Percentiles rank a stretch among this genome's conserved stretches.
phyloP scores from a whole-genome alignment of 2,329 filamentous ascomycete species.

The Alternaria sp. region DNA sequence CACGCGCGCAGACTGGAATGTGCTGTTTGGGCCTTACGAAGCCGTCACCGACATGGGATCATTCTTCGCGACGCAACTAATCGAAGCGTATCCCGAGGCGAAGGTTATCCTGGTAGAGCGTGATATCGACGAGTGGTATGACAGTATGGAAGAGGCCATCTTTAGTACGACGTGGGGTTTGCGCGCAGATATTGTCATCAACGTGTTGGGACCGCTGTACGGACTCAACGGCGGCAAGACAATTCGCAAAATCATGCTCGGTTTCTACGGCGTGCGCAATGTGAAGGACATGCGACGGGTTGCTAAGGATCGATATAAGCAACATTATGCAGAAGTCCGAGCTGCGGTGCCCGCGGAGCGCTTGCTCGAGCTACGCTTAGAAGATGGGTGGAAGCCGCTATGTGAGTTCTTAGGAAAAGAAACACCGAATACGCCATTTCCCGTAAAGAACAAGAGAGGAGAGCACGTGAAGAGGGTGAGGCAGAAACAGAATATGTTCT shows the following conservation, averaged over 20 bases:
- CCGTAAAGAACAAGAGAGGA: conserved; percentile 19
- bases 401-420: conserved; percentile 35
- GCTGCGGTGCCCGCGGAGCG: conserved; percentile 29
- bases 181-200: conserved; percentile 11
- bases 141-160: conserved; percentile 27
- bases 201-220: conserved; percentile 3
- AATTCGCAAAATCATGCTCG: conserved; percentile 15
- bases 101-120: conserved; percentile 38
- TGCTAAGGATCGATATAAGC: conserved; percentile 19
- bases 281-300: conserved; percentile 9
- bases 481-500: conserved; percentile 13
- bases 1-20: conserved; percentile 54
- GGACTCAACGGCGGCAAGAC: conserved; percentile 8
- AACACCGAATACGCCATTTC: conserved; percentile 26
- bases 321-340: conserved; percentile 19
- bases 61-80: conserved; percentile 30
- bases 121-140: conserved; percentile 32
- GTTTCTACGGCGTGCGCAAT: conserved; percentile 3
- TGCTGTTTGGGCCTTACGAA: conserved; percentile 54
- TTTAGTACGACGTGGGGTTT: conserved; percentile 13
- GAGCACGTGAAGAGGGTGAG: conserved; percentile 13
- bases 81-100: conserved; percentile 38
- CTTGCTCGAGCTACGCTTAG: conserved; percentile 29
- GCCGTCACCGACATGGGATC: conserved; percentile 35
- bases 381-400: conserved; percentile 33